Base-by-base conservation (phyloP, 1,284 basidiomycete genomes). In the Stereum hirsutum region DNA sequence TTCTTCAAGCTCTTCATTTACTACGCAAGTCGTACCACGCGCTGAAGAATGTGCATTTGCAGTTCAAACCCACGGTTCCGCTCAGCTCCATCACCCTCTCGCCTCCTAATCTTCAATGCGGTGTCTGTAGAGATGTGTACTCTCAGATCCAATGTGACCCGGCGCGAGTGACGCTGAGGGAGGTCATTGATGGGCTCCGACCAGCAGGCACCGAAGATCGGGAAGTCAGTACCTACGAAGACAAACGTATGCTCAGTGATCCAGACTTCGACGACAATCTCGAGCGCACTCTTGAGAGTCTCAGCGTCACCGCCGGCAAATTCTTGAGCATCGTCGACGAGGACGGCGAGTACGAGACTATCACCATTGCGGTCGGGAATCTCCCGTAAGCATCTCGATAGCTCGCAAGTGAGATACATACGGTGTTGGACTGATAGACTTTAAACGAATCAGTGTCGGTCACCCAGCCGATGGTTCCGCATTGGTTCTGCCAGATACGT, bases 181-280 rank as follows among this genome's bases (percentile, higher is more conserved):
- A 89, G 41, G 68, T 97, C 14, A 73, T 96, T 10, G 63, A 74
- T 17, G 76, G 79, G 0, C 60, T 90, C 7, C 41, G 35, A 12
- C 15, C 15, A 4, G 10, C 15, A 10, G 41, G 33, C 24, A 66
- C 61, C 20, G 62, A 57, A 34, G 63, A 49, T 34, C 59, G 78
- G 37, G 83, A 91, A 43, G 80, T 93, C n/a, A 82, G 75, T 48
- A 81, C 94, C 19, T 90, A 85, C 54, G 90, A 97, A 60, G 91
- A 87, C 36, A 81, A 83, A 50, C 73, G 88, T 38, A 64, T 95
- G 34, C 62, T 94, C 43, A 81, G 77, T 51, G 93, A 96, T 55
- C 87, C 87, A 5, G 93, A 96, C 54, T 93, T 88, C 70, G 83
- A 89, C 40, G 91, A 95, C 51, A 94, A 94, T 53, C 55, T 77